Evolutionary conservation across 345 rosid genomes (phyloP).

Genomic region (Eucalyptus curtisii): DNA sequence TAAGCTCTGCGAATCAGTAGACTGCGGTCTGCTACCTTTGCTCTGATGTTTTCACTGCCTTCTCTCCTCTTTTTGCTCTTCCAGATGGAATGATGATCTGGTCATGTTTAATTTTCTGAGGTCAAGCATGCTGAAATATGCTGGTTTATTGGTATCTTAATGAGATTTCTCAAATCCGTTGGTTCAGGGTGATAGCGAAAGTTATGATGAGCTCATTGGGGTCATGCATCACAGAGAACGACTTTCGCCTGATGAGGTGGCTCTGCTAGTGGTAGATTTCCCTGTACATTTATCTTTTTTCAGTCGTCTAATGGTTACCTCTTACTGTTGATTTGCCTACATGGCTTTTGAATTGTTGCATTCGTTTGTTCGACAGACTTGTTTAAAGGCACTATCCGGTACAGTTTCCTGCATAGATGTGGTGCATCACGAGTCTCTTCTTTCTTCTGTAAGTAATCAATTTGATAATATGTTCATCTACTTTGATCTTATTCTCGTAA

Average conservation of each 20-base stretch:
- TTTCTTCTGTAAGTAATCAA: slow-evolving; percentile 41
- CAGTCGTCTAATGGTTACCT: neutral
- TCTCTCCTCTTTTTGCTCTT: neutral
- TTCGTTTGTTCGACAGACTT: slow-evolving; percentile 23
- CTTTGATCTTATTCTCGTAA: neutral
- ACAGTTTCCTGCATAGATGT: slow-evolving; percentile 59
- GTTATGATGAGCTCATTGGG: slow-evolving; percentile 55
- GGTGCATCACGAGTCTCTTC: slow-evolving; percentile 45
- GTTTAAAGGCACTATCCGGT: slow-evolving; percentile 55
- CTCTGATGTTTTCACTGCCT: neutral
- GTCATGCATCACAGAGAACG: slow-evolving; percentile 32
- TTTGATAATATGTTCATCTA: neutral
- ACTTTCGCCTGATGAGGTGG: slow-evolving; percentile 42
- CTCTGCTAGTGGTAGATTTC: slow-evolving; percentile 55
- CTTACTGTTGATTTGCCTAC: neutral
- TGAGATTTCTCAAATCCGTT: neutral
- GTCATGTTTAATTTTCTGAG: neutral
- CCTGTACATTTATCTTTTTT: neutral
- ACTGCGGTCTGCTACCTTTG: neutral
- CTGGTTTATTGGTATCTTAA: neutral
- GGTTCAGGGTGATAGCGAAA: slow-evolving; percentile 39
- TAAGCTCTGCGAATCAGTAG: neutral
- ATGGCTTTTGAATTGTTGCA: neutral
- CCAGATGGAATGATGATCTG: neutral
- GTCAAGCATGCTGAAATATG: neutral